Percentiles rank a stretch among this genome's conserved stretches.
Conservation (phyloP, 2,329 filamentous ascomycete species). For the Pseudogymnoascus sp. region DNA sequence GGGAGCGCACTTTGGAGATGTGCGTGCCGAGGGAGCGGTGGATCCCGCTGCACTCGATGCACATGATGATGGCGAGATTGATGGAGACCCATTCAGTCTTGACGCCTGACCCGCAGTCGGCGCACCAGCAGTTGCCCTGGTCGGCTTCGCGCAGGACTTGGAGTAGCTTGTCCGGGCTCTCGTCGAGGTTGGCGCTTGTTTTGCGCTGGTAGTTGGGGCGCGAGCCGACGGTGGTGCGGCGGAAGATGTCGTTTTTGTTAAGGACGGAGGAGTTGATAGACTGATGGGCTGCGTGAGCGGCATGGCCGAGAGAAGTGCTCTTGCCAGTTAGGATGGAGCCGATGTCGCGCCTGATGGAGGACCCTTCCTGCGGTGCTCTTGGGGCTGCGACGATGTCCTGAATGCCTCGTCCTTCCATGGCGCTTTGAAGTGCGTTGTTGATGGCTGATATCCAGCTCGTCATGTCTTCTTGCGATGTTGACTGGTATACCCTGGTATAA, state of each 20-base stretch:
- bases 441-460: conserved; percentile 91
- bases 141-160: conserved; percentile 83
- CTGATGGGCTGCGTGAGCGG: conserved; percentile 21
- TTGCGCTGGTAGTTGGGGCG: conserved; percentile 61
- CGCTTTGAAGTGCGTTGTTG: conserved; percentile 94
- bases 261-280: conserved; percentile 42
- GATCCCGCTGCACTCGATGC: conserved; percentile 96
- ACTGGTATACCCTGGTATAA: conserved; percentile 93
- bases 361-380: conserved; percentile 34
- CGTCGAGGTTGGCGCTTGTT: conserved; percentile 64
- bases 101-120: conserved; percentile 81
- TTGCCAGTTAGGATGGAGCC: conserved; percentile 90
- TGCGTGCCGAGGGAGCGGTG: conserved; percentile 94
- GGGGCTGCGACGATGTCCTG: conserved; percentile 41
- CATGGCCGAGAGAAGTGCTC: conserved; percentile 56
- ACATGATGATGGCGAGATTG: conserved; percentile 90
- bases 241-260: conserved; percentile 51
- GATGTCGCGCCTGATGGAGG: conserved; percentile 70
- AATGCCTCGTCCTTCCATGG: conserved; percentile 71
- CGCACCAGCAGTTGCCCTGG: conserved; percentile 86
- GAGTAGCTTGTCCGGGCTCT: conserved; percentile 75
- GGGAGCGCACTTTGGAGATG: conserved; percentile 91
- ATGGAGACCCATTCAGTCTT: conserved; percentile 99
- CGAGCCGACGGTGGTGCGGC: conserved; percentile 86
- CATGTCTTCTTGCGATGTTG: conserved; percentile 97